phyloP scores from a whole-genome alignment of 768 basidiomycete species.

The Mrakia blollopis region DNA sequence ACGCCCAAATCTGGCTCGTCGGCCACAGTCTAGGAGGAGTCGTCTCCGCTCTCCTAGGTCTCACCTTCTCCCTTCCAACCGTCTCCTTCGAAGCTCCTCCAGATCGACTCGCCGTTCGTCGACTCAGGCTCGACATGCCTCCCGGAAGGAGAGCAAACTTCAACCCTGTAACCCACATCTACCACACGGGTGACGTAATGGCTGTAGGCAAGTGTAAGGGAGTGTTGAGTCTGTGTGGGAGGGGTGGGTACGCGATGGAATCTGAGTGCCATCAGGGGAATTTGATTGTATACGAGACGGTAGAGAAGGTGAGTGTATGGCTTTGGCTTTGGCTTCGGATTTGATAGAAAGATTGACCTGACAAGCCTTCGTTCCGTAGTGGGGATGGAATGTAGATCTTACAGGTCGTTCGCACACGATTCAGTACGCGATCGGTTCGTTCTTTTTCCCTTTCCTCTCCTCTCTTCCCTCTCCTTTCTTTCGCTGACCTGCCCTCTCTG shows the following conservation, averaged over 20 bases:
- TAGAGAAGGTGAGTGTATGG: slow-evolving; percentile 9
- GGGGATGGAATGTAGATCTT: slow-evolving; percentile 27
- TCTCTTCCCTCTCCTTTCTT: too few relatives aligned
- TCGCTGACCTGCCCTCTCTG: not conserved
- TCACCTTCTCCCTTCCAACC: slow-evolving; percentile 20
- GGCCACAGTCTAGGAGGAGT: slow-evolving; percentile 28
- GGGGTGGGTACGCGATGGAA: slow-evolving; percentile 31
- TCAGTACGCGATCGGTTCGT: slow-evolving; percentile 23
- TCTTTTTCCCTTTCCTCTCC: not conserved
- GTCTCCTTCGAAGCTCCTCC: slow-evolving; percentile 26
- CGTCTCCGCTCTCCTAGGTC: slow-evolving; percentile 26
- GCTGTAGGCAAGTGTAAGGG: slow-evolving; percentile 11
- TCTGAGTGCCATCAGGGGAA: slow-evolving; percentile 24
- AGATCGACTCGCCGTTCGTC: slow-evolving; percentile 10
- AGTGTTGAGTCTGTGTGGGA: slow-evolving; percentile 9
- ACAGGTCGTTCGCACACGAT: slow-evolving; percentile 31
- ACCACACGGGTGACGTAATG: slow-evolving; percentile 29
- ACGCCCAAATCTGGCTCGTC: slow-evolving; percentile 25
- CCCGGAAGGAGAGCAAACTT: not conserved
- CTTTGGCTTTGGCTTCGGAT: too few relatives aligned
- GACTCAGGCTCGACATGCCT: slow-evolving; percentile 20
- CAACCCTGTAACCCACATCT: slow-evolving; percentile 23
- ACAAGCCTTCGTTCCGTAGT: not conserved
- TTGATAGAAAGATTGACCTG: not conserved
- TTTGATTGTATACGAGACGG: slow-evolving; percentile 23